Percentiles rank a stretch among this genome's conserved stretches.
These are phyloP conservation scores for Candida golubevii DNA, from an alignment of 805 yeast genomes.

Conservation along the genomic window DNA sequence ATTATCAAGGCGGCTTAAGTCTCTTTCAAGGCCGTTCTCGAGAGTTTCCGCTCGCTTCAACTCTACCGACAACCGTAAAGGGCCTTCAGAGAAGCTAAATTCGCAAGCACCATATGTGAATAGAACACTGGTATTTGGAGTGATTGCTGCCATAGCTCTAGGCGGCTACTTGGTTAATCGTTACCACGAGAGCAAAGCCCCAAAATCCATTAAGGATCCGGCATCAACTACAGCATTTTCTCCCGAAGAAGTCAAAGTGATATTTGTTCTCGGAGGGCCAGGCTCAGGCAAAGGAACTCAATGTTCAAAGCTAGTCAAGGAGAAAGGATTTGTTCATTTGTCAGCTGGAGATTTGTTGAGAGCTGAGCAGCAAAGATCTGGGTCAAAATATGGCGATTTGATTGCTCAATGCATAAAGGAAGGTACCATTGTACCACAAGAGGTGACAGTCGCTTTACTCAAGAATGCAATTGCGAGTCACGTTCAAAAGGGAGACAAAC, in stretches of 20 bases:
- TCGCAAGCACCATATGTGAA: constrained; percentile 7
- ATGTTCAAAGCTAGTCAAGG: constrained; percentile 77
- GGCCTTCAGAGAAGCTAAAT: constrained; percentile 2
- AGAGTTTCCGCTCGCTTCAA: constrained; percentile 2
- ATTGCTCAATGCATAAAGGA: constrained; percentile 81
- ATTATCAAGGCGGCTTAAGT: background rate
- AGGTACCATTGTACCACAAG: constrained; percentile 92
- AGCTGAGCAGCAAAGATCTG: constrained; percentile 82
- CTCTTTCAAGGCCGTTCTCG: background rate
- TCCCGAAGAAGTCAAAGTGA: constrained; percentile 66
- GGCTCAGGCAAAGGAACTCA: constrained; percentile 99
- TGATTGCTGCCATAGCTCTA: constrained; percentile 6
- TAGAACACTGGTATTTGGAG: constrained; percentile 6
- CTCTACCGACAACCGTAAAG: constrained; percentile 4
- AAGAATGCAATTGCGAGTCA: constrained; percentile 69
- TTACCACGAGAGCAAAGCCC: constrained; percentile 4
- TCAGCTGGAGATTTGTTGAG: constrained; percentile 96
- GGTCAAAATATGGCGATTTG: constrained; percentile 79
- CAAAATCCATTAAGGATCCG: constrained; percentile 28
- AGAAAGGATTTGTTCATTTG: constrained; percentile 78
- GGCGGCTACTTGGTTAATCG: constrained; percentile 5
- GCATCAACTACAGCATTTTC: constrained; percentile 44
- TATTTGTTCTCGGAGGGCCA: constrained; percentile 95
- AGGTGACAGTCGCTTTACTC: constrained; percentile 78
- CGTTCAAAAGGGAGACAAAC: constrained; percentile 45